Evolutionary conservation across 148 eudicot genomes (phyloP).

Genomic region (Rhododendron henanense): DNA sequence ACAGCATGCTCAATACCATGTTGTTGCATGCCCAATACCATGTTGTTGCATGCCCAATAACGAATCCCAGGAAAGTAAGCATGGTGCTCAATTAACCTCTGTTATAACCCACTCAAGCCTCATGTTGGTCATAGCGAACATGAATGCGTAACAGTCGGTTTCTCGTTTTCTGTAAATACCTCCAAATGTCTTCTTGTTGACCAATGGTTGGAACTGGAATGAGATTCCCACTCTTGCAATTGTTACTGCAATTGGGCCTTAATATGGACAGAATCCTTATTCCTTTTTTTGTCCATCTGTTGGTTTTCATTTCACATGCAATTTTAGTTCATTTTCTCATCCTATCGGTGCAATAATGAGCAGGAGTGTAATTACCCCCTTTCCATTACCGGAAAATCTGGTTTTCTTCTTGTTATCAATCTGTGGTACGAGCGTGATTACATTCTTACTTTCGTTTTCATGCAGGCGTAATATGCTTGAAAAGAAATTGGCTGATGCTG

Average conservation of each 20-base stretch:
- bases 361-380: background rate
- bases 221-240: background rate
- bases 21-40: background rate
- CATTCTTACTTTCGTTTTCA: background rate
- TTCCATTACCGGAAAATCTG: background rate
- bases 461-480: slow-evolving; percentile 82
- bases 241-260: background rate
- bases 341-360: background rate
- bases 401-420: background rate
- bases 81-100: background rate
- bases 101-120: background rate
- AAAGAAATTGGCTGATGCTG: slow-evolving; percentile 94
- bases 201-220: background rate
- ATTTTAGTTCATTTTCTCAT: background rate
- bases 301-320: background rate
- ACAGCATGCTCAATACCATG: background rate
- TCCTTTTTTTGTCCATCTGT: background rate
- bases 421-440: background rate
- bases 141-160: background rate
- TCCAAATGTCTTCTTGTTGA: background rate
- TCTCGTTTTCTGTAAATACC: background rate
- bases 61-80: background rate
- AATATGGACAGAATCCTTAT: background rate
- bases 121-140: background rate
- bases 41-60: background rate